Percentiles rank a stretch among this genome's conserved stretches.
These are phyloP conservation scores for Acacia acuminata DNA, from an alignment of 306 rosid species.

Conservation along the genomic window DNA sequence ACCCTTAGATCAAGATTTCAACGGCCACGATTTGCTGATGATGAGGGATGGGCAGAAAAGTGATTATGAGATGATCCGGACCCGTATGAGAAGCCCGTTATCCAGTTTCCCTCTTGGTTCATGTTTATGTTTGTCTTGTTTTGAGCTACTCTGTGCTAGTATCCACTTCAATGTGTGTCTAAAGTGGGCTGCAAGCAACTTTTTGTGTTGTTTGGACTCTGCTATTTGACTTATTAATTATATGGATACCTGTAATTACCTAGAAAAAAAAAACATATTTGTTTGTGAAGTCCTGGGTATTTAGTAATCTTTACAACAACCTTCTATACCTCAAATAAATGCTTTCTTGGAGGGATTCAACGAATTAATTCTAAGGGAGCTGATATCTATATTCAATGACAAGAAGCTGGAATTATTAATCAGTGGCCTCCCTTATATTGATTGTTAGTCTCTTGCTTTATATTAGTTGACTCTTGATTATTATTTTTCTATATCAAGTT, in stretches of 20 bases:
- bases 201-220: neutral
- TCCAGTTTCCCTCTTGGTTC: no score
- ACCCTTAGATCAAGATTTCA: no score
- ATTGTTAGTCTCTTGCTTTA: constrained; percentile 53
- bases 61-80: no score
- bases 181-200: neutral
- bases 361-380: constrained; percentile 68
- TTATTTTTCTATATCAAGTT: no score
- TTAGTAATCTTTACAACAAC: neutral
- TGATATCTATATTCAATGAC: constrained; percentile 88
- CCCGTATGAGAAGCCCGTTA: no score
- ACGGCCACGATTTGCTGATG: no score
- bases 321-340: constrained; percentile 65
- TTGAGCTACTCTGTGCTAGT: no score
- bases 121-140: neutral
- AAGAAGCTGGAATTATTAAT: constrained; percentile 90
- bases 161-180: neutral
- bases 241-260: neutral
- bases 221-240: neutral
- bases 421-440: constrained; percentile 97
- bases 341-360: constrained; percentile 89
- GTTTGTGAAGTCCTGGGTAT: neutral
- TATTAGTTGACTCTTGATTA: no score
- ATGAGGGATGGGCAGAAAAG: no score
- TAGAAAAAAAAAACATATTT: neutral